Percentiles rank a stretch among this genome's conserved stretches.
These are phyloP conservation scores for Coniochaeta sp. DNA, from an alignment of 2,329 filamentous ascomycete genomes.

Conservation along the genomic window DNA sequence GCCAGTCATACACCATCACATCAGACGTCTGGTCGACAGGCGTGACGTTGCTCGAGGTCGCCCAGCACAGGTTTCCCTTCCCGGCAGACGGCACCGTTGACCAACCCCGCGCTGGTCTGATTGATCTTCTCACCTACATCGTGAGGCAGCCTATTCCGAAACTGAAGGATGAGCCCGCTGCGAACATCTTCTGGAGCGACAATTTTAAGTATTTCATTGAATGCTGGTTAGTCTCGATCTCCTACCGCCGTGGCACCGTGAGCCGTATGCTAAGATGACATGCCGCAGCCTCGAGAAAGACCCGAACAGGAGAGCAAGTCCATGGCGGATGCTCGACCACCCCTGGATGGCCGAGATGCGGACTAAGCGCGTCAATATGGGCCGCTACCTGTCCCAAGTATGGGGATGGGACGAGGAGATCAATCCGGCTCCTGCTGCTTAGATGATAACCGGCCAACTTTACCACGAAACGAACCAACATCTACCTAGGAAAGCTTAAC, in stretches of 20 bases:
- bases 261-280: constrained; percentile 8
- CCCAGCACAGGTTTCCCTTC: constrained; percentile 97
- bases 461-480: too few species aligned
- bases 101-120: constrained; percentile 86
- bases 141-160: constrained; percentile 92
- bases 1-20: constrained; percentile 96
- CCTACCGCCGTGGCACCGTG: neutral
- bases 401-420: constrained; percentile 85
- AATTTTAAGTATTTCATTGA: constrained; percentile 99
- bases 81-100: constrained; percentile 93
- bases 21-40: constrained; percentile 98
- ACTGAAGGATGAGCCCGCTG: constrained; percentile 88
- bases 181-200: constrained; percentile 87
- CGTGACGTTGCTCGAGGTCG: constrained; percentile 97
- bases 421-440: constrained; percentile 5
- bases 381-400: constrained; percentile 84
- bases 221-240: constrained; percentile 70
- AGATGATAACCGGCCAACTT: too few species aligned
- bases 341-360: constrained; percentile 99
- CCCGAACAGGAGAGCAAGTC: constrained; percentile 75
- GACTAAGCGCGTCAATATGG: constrained; percentile 95
- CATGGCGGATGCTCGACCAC: constrained; percentile 98
- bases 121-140: constrained; percentile 95
- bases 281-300: constrained; percentile 81
- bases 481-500: too few species aligned